Conservation (phyloP, 2,329 filamentous ascomycete genomes). For the Chrysosporium queenslandicum region DNA sequence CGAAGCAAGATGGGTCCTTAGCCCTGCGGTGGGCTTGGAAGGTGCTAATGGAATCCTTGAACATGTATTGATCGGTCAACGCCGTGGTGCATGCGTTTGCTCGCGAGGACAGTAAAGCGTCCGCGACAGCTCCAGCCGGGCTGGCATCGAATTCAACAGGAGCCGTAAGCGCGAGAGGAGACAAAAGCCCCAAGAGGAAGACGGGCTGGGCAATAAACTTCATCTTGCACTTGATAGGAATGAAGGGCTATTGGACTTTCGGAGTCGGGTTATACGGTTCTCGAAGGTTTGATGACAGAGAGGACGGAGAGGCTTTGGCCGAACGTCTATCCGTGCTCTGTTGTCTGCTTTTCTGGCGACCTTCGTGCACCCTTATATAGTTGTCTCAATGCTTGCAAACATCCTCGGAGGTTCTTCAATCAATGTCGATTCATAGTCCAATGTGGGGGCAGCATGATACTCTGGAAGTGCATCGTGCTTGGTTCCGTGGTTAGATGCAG, state of each 20-base stretch:
- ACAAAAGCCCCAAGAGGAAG: slow-evolving; percentile 6
- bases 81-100: slow-evolving; percentile 9
- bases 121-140: background rate
- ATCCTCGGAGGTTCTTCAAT: too few species aligned
- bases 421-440: too few species aligned
- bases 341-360: too few species aligned
- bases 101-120: background rate
- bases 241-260: background rate
- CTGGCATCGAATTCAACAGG: background rate
- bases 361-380: background rate
- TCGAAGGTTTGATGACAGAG: background rate
- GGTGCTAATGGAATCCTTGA: slow-evolving; percentile 33
- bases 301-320: background rate
- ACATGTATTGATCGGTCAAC: slow-evolving; percentile 41
- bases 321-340: too few species aligned
- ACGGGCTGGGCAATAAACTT: slow-evolving; percentile 11
- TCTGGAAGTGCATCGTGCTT: too few species aligned
- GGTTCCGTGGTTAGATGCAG: background rate
- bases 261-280: background rate
- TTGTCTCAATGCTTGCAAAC: too few species aligned
- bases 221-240: slow-evolving; percentile 5
- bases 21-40: slow-evolving; percentile 38
- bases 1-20: slow-evolving; percentile 31
- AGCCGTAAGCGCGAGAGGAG: background rate
- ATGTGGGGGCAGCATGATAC: too few species aligned